Evolutionary conservation across 2,329 filamentous ascomycete genomes (phyloP), one percentile per base, ranked within the genome.

Genomic region (Trichoderma sp.): DNA sequence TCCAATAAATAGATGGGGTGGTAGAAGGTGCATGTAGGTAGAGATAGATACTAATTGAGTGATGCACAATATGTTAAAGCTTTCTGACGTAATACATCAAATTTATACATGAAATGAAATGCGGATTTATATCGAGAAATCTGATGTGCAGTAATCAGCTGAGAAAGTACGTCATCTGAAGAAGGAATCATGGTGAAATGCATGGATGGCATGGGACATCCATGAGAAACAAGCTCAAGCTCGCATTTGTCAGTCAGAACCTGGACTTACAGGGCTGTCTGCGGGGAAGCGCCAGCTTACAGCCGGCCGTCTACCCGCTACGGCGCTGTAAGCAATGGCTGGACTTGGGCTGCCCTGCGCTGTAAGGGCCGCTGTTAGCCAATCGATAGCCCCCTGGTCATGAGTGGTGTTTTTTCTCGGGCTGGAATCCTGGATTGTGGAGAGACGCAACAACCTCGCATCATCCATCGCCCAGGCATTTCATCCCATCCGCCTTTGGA

Each of bases 391-490:
- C 51, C 21, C 32, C 53, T 32, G 43, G 43, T 51, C 43, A 21
- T 51, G 43, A 6, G 43, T 51, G 47, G 47, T 53, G 47, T 53
- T 53, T 24, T 24, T 53, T 53, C 47, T 53, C 64, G 28, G 57
- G 66, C 56, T 51, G 36, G 66, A 61, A 69, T 51, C 28, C 36
- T 21, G 9, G 36, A 15, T 51, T 61, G 56, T 58, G 62, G 39
- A 53, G 39, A 34, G 39, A 21, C 39, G 26, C 36, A 64, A 64
- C 34, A 51, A 58, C 26, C 56, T n/a, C 26, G 43, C 70, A 72
- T 63, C 70, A 47, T 72, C 64, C 70, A 68, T 72, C 70, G 67
- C 53, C 63, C 63, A 24, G 26, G 18, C 68, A 56, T 43, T n/a
- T n/a, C 39, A 36, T 57, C 36, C 34, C 68, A 11, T 28, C n/a